Conservation (phyloP, 208 protist species). For the Crithidia acanthocephali region DNA sequence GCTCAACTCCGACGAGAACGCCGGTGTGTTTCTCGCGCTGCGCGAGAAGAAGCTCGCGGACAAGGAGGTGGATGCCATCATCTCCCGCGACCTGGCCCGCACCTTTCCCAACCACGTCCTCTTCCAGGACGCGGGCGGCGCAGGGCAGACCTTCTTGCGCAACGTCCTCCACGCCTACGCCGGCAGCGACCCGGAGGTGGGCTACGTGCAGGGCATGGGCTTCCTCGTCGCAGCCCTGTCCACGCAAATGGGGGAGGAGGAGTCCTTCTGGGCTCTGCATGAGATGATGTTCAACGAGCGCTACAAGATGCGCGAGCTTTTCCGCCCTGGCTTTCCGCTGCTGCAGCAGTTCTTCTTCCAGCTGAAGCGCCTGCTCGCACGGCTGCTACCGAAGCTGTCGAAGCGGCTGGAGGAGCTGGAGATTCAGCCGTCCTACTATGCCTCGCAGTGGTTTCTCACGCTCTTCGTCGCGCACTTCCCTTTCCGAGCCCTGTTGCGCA, state of each 20-base stretch:
- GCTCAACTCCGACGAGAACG: slow-evolving; percentile 73
- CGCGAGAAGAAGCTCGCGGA: slow-evolving; percentile 69
- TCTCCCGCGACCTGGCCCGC: slow-evolving; percentile 81
- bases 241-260: slow-evolving; percentile 91
- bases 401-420: slow-evolving; percentile 72
- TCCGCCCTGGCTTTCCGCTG: slow-evolving; percentile 87
- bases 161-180: slow-evolving; percentile 94
- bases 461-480: slow-evolving; percentile 92
- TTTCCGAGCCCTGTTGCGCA: slow-evolving; percentile 83
- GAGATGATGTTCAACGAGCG: slow-evolving; percentile 86
- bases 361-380: slow-evolving; percentile 77
- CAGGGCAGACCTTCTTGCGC: slow-evolving; percentile 85
- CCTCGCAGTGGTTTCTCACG: slow-evolving; percentile 94
- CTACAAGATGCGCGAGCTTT: slow-evolving; percentile 90
- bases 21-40: slow-evolving; percentile 73
- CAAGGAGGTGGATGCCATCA: slow-evolving; percentile 64
- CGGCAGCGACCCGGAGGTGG: slow-evolving; percentile 88
- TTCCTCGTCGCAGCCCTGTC: slow-evolving; percentile 91
- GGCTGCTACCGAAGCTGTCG: slow-evolving; percentile 78
- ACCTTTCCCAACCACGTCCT: slow-evolving; percentile 93
- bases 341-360: slow-evolving; percentile 92
- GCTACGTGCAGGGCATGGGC: slow-evolving; percentile 95
- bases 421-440: slow-evolving; percentile 89
- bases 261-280: slow-evolving; percentile 93
- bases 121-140: slow-evolving; percentile 82